Base-by-base conservation (phyloP, 805 yeast species). In the Candida michaelii region DNA sequence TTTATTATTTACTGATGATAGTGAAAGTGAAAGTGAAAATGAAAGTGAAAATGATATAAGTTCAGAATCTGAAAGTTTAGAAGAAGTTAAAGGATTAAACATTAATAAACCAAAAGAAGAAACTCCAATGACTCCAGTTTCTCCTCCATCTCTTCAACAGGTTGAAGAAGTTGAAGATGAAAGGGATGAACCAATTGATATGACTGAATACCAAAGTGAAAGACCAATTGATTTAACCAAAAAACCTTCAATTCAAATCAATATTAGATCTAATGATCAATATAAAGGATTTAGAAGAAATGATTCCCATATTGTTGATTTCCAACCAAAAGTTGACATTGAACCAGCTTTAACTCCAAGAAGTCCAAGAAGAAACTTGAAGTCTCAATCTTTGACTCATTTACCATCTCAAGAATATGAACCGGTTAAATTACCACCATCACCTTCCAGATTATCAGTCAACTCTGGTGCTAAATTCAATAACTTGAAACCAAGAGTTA, bases 281-380 rank as follows among this genome's bases (percentile, higher is more conserved):
- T 70, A 70, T 52, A 62, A 51, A 44, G 74, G 74, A 1, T 70
- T 70, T 53, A 67, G 74, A 59, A 60, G 74, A 56, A 63, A 61
- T 45, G 55, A 46, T 32, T 51, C 48, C 13, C 37, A 37, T 41
- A 46, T 49, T 16, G 49, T 45, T 27, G 49, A 38, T 19, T 18
- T 40, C 13, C n/a, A n/a, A 14, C 15, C 13, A 17, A 27, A 27
- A 8, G 43, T 21, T 15, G 50, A 6, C 23, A 6, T 41, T 16
- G 63, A 59, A 42, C 57, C 61, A 10, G 43, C 44, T 10, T 32
- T 53, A 23, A 51, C 66, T 16, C 63, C 66, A 19, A 49, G 60
- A 18, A 47, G 61, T 11, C 51, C 60, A 18, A 51, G 50, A 39
- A 60, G 67, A 48, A 49, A 38, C 27, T 29, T 19, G 15, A 13